These are phyloP conservation scores for Floccularia luteovirens DNA, from an alignment of 768 basidiomycete genomes.

Conservation along the genomic window DNA sequence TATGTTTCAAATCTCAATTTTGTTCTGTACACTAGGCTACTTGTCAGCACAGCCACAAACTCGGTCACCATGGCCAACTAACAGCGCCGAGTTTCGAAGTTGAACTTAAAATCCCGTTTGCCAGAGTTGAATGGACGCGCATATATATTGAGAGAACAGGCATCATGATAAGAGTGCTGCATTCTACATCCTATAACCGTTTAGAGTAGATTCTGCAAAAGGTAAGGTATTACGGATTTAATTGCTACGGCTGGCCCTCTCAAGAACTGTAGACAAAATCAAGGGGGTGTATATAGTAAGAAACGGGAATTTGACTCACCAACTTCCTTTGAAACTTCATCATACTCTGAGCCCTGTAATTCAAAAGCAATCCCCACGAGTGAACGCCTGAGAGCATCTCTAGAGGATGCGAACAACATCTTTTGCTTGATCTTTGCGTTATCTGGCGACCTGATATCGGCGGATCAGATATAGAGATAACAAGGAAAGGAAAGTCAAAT, in stretches of 20 bases:
- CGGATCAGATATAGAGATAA: constrained; percentile 15
- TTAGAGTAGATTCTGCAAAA: neutral
- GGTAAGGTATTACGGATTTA: constrained; percentile 7
- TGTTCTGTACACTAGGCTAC: no score
- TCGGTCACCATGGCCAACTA: no score
- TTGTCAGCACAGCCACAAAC: no score
- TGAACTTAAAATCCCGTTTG: no score
- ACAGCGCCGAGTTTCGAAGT: no score
- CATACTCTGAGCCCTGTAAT: constrained; percentile 77
- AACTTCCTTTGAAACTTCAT: constrained; percentile 63
- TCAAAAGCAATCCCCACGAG: constrained; percentile 76
- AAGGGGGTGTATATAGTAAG: neutral
- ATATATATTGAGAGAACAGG: no score
- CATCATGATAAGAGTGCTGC: no score
- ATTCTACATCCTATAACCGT: no score
- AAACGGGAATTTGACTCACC: constrained; percentile 45
- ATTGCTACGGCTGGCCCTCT: constrained; percentile 17
- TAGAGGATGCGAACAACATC: constrained; percentile 91
- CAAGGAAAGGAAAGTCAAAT: neutral
- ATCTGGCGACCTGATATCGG: constrained; percentile 72
- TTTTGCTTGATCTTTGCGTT: constrained; percentile 79
- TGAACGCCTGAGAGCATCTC: constrained; percentile 64
- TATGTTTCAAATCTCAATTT: no score
- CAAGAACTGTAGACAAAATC: constrained; percentile 14
- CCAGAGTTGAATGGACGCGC: no score